Percentiles rank a stretch among this genome's conserved stretches.
phyloP scores from a whole-genome alignment of 306 rosid species.

The Citrullus amarus region DNA sequence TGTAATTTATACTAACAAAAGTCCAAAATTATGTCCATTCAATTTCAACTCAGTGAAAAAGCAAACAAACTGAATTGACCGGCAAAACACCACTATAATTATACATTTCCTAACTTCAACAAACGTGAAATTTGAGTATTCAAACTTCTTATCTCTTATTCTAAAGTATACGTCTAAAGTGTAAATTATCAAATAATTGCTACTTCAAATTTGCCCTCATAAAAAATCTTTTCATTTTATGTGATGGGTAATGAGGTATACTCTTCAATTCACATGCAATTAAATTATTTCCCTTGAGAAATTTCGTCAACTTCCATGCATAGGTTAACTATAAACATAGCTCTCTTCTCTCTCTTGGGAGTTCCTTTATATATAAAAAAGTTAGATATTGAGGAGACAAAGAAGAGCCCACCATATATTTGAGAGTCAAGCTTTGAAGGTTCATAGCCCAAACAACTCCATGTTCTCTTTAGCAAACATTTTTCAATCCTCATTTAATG shows the following conservation, averaged over 20 bases:
- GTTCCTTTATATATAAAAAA: conserved; percentile 1
- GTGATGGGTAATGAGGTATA: background rate
- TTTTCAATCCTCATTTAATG: conserved; percentile 51
- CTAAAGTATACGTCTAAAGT: no score
- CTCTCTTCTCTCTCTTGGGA: background rate
- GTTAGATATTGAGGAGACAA: conserved; percentile 33
- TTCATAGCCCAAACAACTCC: conserved; percentile 65
- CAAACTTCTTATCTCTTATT: no score
- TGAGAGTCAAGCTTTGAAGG: conserved; percentile 32
- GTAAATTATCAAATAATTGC: background rate
- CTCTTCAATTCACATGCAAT: background rate
- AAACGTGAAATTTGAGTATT: no score
- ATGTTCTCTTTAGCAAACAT: conserved; percentile 71
- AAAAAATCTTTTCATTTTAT: background rate
- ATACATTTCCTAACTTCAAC: no score
- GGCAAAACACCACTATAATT: no score
- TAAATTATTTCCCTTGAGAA: background rate
- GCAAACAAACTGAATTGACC: no score
- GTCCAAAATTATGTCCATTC: no score
- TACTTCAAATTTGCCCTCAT: background rate
- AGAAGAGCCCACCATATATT: conserved; percentile 46
- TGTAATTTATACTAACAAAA: no score
- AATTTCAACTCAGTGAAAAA: no score
- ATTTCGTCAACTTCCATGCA: background rate
- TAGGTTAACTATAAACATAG: background rate